These are phyloP conservation scores for Dittrichia graveolens DNA, from an alignment of 129 eudicot species.

Conservation along the genomic window DNA sequence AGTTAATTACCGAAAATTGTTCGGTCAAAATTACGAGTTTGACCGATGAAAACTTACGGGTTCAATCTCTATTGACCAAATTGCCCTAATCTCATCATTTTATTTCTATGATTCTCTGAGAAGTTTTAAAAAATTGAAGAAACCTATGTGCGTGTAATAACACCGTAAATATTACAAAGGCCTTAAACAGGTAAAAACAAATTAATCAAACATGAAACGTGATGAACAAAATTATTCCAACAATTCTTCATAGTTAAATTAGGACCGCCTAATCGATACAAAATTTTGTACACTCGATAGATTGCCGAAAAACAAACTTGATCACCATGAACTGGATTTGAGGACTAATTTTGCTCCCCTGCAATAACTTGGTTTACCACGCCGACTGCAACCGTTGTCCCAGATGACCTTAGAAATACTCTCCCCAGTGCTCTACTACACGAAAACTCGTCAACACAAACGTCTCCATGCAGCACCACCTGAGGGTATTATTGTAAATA, in stretches of 20 bases:
- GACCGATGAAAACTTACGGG: too few species aligned
- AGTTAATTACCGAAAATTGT: too few species aligned
- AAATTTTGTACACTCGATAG: conserved; percentile 23
- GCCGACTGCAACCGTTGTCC: conserved; percentile 93
- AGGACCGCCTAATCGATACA: conserved; percentile 10
- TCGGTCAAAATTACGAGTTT: too few species aligned
- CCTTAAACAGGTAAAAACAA: neutral
- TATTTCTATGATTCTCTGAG: too few species aligned
- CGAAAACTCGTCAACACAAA: conserved; percentile 80
- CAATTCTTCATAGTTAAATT: neutral
- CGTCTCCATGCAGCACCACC: conserved; percentile 70
- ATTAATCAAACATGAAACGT: neutral
- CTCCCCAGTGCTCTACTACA: conserved; percentile 81
- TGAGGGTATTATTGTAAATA: conserved; percentile 21
- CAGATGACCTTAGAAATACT: conserved; percentile 75
- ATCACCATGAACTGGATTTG: neutral
- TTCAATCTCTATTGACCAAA: too few species aligned
- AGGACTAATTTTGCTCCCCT: conserved; percentile 28
- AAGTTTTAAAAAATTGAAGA: too few species aligned
- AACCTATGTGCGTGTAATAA: too few species aligned
- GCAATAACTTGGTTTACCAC: conserved; percentile 57
- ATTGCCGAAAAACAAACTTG: neutral
- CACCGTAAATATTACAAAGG: too few species aligned
- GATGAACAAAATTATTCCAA: neutral
- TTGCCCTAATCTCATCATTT: too few species aligned